Conservation (phyloP, 495 filamentous ascomycete genomes). For the Neurospora sp. region DNA sequence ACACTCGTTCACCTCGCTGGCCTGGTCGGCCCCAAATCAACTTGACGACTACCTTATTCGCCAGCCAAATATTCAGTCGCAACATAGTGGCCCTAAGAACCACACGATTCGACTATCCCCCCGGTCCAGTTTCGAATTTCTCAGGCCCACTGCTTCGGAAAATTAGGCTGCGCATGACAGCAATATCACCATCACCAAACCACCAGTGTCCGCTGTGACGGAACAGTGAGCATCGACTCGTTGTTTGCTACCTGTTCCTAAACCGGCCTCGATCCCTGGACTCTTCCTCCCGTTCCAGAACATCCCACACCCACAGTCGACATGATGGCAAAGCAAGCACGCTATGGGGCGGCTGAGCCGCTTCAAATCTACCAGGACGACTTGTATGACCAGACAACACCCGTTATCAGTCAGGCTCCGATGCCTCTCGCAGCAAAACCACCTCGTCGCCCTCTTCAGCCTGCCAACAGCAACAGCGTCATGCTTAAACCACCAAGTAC, state of each 20-base stretch:
- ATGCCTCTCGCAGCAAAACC: conserved; percentile 39
- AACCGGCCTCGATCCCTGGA: background rate
- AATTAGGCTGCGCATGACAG: background rate
- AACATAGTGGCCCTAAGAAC: background rate
- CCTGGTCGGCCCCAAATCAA: background rate
- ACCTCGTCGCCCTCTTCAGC: conserved; percentile 40
- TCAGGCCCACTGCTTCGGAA: background rate
- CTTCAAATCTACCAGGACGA: conserved; percentile 58
- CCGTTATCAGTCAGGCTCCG: conserved; percentile 41
- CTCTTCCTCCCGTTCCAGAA: background rate
- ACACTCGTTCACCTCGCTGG: background rate
- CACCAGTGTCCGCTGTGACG: background rate
- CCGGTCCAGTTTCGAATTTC: background rate
- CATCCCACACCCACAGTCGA: background rate
- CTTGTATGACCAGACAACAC: conserved; percentile 34
- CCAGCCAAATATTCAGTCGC: background rate
- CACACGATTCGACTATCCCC: background rate
- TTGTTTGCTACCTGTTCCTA: background rate
- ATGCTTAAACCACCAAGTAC: conserved; percentile 46
- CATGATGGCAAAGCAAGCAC: conserved; percentile 48
- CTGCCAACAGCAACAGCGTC: conserved; percentile 36
- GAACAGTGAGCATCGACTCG: background rate
- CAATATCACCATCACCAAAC: background rate
- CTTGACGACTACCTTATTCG: background rate
- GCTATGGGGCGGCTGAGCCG: conserved; percentile 42